These are phyloP conservation scores for Neoascochyta sp. DNA, from an alignment of 2,329 filamentous ascomycete genomes.

Conservation along the genomic window DNA sequence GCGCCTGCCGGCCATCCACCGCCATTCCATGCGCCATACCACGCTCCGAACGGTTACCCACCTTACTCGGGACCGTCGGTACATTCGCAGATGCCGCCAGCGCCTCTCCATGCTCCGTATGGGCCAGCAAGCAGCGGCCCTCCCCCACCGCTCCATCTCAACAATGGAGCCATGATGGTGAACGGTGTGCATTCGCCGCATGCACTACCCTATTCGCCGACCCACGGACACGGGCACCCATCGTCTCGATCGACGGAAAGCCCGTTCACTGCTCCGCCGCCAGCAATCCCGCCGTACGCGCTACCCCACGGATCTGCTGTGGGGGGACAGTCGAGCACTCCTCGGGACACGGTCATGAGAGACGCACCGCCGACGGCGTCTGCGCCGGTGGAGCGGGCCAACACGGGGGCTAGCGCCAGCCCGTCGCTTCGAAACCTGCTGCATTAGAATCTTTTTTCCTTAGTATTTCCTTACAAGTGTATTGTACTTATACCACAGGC, in stretches of 20 bases:
- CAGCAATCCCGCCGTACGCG: constrained; percentile 22
- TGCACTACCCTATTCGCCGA: constrained; percentile 35
- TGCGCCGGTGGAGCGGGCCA: constrained; percentile 27
- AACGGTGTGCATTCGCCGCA: constrained; percentile 41
- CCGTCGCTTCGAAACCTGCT: constrained; percentile 48
- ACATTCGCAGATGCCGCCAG: constrained; percentile 27
- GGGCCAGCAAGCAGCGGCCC: constrained; percentile 25
- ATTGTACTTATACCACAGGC: constrained; percentile 11
- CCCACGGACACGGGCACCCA: constrained; percentile 31
- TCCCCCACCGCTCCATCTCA: constrained; percentile 32
- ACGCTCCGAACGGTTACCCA: constrained; percentile 34
- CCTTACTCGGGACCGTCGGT: constrained; percentile 30
- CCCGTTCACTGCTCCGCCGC: constrained; percentile 31
- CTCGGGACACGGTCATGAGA: constrained; percentile 35
- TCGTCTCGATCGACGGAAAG: constrained; percentile 37
- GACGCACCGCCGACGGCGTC: constrained; percentile 26
- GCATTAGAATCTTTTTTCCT: constrained; percentile 32
- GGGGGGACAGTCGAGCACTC: constrained; percentile 32
- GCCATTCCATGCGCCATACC: constrained; percentile 34
- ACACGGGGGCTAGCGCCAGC: constrained; percentile 45
- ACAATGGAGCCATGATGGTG: constrained; percentile 28
- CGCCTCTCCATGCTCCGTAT: constrained; percentile 28
- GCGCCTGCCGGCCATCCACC: constrained; percentile 24
- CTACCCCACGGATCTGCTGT: constrained; percentile 33
- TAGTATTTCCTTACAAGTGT: constrained; percentile 5